These are phyloP conservation scores for Macrotyloma uniflorum DNA, from an alignment of 306 rosid species.

Conservation along the genomic window DNA sequence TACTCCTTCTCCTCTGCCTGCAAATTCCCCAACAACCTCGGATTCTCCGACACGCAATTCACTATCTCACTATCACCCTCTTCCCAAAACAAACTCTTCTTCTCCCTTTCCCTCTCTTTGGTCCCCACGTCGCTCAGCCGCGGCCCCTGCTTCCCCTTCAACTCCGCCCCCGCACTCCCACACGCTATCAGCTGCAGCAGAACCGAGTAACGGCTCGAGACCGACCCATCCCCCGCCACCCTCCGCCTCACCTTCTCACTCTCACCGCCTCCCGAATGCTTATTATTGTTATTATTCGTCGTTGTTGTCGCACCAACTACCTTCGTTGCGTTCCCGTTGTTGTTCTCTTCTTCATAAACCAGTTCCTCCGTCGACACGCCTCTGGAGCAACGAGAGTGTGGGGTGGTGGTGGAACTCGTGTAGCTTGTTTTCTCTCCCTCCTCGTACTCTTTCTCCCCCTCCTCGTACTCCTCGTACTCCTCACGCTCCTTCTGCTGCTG, in stretches of 20 bases:
- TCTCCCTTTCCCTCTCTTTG: conserved; percentile 6
- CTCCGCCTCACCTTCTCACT: conserved; percentile 31
- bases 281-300: neutral
- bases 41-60: conserved; percentile 43
- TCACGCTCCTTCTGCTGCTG: conserved; percentile 33
- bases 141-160: conserved; percentile 44
- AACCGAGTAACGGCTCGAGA: conserved; percentile 59
- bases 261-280: neutral
- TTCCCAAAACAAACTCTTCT: neutral
- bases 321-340: neutral
- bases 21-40: conserved; percentile 71
- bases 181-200: conserved; percentile 82
- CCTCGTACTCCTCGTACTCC: conserved; percentile 48
- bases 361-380: conserved; percentile 76
- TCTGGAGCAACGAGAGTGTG: conserved; percentile 59
- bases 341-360: conserved; percentile 38
- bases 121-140: conserved; percentile 43
- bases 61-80: neutral
- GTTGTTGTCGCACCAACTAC: neutral
- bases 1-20: conserved; percentile 84
- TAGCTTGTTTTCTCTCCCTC: conserved; percentile 66
- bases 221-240: conserved; percentile 19
- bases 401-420: neutral
- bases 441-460: conserved; percentile 63
- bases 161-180: conserved; percentile 61